These are phyloP conservation scores for Asclepias syriaca DNA, from an alignment of 257 asterid genomes.

Conservation along the genomic window DNA sequence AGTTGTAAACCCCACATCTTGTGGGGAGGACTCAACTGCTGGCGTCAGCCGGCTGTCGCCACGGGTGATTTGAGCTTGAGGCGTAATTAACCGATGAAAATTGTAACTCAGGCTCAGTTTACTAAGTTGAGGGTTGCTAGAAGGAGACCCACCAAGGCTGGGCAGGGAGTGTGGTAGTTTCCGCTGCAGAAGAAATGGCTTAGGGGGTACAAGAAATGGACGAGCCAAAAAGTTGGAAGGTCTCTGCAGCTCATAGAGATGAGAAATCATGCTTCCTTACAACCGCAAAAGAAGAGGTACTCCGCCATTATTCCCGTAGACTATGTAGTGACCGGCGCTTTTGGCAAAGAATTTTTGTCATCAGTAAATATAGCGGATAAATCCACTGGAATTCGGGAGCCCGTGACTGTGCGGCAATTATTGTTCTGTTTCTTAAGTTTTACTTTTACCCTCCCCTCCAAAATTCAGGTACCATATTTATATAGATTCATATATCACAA, in stretches of 20 bases:
- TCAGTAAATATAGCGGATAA: background rate
- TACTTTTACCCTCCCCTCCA: too few species aligned
- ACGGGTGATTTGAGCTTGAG: background rate
- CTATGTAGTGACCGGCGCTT: background rate
- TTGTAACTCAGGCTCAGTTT: background rate
- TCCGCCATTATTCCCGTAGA: background rate
- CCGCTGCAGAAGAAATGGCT: background rate
- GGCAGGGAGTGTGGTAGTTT: background rate
- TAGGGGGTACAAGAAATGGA: background rate
- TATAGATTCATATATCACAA: too few species aligned
- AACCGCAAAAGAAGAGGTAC: background rate
- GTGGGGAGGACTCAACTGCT: background rate
- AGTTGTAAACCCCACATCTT: background rate
- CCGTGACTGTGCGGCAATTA: background rate
- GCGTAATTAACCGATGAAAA: background rate
- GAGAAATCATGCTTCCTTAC: background rate
- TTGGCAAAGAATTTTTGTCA: background rate
- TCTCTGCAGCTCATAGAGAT: background rate
- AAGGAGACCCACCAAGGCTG: conserved; percentile 5
- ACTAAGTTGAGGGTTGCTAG: background rate
- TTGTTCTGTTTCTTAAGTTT: too few species aligned
- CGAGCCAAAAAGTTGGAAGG: background rate
- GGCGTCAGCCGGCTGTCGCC: background rate
- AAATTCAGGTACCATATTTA: too few species aligned
- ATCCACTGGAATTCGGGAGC: background rate